Conservation (phyloP, 129 eudicot species). For the Ambrosia trifida region DNA sequence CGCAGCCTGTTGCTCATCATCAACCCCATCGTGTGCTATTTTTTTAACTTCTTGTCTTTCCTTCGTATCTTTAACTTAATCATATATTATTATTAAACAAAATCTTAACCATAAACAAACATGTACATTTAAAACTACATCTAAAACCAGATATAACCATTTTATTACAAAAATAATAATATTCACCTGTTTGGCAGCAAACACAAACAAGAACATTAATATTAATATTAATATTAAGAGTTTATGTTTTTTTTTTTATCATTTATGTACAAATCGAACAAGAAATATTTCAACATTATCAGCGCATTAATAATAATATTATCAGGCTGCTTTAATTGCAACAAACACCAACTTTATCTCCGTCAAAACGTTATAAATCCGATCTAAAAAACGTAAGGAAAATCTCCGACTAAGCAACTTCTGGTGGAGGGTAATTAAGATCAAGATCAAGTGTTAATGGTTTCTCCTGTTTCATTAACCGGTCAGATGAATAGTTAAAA, state of each 20-base stretch:
- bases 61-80: background rate
- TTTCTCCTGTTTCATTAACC: constrained; percentile 6
- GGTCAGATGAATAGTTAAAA: background rate
- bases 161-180: background rate
- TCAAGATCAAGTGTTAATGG: constrained; percentile 41
- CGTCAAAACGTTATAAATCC: background rate
- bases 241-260: background rate
- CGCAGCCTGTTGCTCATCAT: constrained; percentile 26
- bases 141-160: background rate
- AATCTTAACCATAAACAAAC: background rate
- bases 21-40: constrained; percentile 25
- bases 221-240: too few relatives aligned
- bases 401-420: constrained; percentile 27
- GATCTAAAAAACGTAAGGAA: constrained; percentile 12
- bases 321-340: constrained; percentile 35
- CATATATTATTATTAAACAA: too few relatives aligned
- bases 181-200: background rate
- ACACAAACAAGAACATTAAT: background rate
- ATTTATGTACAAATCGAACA: background rate
- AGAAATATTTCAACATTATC: constrained; percentile 17
- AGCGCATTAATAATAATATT: constrained; percentile 30
- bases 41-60: background rate
- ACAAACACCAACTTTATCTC: constrained; percentile 5
- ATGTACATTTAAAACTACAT: too few relatives aligned
- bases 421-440: constrained; percentile 56